These are phyloP conservation scores for Syzygium aromaticum DNA, from an alignment of 345 rosid species.

Conservation along the genomic window DNA sequence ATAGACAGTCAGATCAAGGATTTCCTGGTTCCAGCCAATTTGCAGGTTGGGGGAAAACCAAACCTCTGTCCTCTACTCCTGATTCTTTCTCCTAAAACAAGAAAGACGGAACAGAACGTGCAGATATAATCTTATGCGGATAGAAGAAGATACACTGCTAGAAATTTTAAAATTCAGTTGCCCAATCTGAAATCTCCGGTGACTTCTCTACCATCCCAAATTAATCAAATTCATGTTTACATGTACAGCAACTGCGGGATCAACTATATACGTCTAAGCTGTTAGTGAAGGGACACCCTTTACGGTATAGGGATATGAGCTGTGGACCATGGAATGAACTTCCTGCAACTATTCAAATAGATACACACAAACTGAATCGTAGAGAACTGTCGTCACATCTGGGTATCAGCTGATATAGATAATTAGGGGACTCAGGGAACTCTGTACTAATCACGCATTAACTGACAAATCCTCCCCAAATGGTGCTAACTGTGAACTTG, in stretches of 20 bases:
- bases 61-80: neutral
- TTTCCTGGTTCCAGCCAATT: neutral
- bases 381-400: neutral
- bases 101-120: neutral
- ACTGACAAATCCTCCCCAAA: neutral
- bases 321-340: neutral
- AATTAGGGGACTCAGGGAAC: neutral
- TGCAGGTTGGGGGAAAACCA: neutral
- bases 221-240: neutral
- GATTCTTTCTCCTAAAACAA: neutral
- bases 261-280: neutral
- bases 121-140: neutral
- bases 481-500: constrained; percentile 16
- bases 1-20: neutral
- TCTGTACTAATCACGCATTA: neutral
- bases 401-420: neutral
- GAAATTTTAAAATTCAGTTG: neutral
- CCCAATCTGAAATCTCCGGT: neutral
- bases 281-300: neutral
- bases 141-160: neutral
- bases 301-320: neutral
- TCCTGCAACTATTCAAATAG: neutral
- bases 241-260: neutral
- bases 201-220: neutral
- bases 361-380: neutral